Evolutionary conservation across 2,329 filamentous ascomycete genomes (phyloP).

Genomic region (Nothophoma quercina): DNA sequence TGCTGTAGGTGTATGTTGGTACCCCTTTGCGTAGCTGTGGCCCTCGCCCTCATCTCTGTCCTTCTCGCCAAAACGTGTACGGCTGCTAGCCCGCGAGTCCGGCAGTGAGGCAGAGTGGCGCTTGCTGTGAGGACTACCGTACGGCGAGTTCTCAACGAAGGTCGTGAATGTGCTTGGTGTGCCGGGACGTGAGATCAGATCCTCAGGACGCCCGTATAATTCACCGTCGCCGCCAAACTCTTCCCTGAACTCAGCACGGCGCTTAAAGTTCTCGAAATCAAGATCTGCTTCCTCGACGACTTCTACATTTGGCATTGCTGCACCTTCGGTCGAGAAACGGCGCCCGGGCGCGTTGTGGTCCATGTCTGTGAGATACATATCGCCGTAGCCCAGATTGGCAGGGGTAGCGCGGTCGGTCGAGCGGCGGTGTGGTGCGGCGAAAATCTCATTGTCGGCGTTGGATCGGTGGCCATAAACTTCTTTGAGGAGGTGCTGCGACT

Average conservation of each 20-base stretch:
- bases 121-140: slow-evolving; percentile 14
- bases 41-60: slow-evolving; percentile 29
- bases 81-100: slow-evolving; percentile 30
- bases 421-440: slow-evolving; percentile 32
- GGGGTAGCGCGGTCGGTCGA: slow-evolving; percentile 49
- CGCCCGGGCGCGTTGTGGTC: slow-evolving; percentile 63
- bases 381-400: slow-evolving; percentile 74
- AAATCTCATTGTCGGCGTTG: slow-evolving; percentile 58
- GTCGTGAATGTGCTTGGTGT: slow-evolving; percentile 43
- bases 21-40: slow-evolving; percentile 36
- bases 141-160: slow-evolving; percentile 29
- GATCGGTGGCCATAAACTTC: slow-evolving; percentile 83
- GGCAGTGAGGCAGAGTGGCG: not conserved
- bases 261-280: slow-evolving; percentile 91
- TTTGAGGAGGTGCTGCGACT: slow-evolving; percentile 82
- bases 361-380: slow-evolving; percentile 84
- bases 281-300: slow-evolving; percentile 84
- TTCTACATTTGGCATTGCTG: slow-evolving; percentile 71
- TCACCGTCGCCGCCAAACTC: slow-evolving; percentile 77
- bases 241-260: slow-evolving; percentile 84
- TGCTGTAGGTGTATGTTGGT: slow-evolving; percentile 31
- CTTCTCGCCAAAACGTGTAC: slow-evolving; percentile 28
- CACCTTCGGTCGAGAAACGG: not conserved
- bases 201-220: slow-evolving; percentile 64
- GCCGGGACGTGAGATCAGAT: slow-evolving; percentile 56